Percentiles rank a stretch among this genome's conserved stretches.
Evolutionary conservation across 1,284 basidiomycete species (phyloP).

Genomic region (Meripilus lineatus): DNA sequence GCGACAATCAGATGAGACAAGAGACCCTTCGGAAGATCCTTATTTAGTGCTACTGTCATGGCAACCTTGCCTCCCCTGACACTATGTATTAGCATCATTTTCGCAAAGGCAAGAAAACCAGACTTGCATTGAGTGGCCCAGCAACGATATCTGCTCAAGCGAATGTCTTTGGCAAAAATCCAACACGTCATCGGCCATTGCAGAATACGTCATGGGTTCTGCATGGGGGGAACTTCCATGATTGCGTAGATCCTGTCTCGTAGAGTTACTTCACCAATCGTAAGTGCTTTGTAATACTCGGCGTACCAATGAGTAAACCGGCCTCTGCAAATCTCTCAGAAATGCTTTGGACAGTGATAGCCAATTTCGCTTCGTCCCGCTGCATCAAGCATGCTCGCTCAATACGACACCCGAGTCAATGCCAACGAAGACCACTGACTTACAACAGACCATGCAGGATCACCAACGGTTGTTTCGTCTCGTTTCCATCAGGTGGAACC

Average conservation of each 20-base stretch:
- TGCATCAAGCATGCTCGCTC: constrained; percentile 22
- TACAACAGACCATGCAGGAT: constrained; percentile 70
- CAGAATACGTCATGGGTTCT: constrained; percentile 62
- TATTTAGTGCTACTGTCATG: constrained; percentile 70
- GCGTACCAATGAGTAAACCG: constrained; percentile 78
- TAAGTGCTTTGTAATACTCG: constrained; percentile 18
- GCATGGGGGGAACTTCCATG: constrained; percentile 78
- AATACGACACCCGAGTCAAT: not conserved
- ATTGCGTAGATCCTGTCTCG: constrained; percentile 73
- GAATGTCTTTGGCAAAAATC: constrained; percentile 50
- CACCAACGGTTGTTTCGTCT: constrained; percentile 43
- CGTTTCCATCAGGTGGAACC: constrained; percentile 35
- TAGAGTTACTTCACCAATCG: not conserved
- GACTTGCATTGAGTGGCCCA: constrained; percentile 83
- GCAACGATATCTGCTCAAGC: constrained; percentile 58
- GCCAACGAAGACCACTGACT: constrained; percentile 19
- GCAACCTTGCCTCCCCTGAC: constrained; percentile 84
- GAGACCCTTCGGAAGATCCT: constrained; percentile 39
- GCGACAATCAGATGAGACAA: constrained; percentile 70
- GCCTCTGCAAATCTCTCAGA: constrained; percentile 46
- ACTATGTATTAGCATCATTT: not conserved
- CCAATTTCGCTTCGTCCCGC: constrained; percentile 83
- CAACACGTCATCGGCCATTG: constrained; percentile 71
- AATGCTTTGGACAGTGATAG: constrained; percentile 66
- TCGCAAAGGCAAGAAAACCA: constrained; percentile 1